Evolutionary conservation across 192 early-diverging fungal genomes (phyloP), one percentile per base, ranked within the genome.

Genomic region (Chytriomyces confervae): DNA sequence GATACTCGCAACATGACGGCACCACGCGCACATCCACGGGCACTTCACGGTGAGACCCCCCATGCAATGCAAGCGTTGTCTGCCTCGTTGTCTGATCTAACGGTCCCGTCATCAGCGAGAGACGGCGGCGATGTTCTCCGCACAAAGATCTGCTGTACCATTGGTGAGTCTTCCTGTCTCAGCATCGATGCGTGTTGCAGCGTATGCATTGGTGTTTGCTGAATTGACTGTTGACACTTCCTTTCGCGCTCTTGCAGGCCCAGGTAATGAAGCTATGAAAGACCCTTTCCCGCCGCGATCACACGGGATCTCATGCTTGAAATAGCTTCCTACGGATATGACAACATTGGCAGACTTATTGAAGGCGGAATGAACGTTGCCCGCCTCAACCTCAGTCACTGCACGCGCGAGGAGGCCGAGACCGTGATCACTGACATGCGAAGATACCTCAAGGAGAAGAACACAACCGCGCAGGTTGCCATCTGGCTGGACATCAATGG

Each of bases 401-500:
- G 83, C 70, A 80, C 82, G 16, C 85, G 86, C 10, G 89, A 88
- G 53, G 84, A 82, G 62, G 89, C 87, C 62, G 50, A 62, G 43
- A 50, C 85, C 51, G 83, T 87, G 67, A 87, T 90, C 61, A 61
- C 47, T 11, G 76, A 85, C 64, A 66, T 90, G 11, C 74, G 87
- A 5, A 44, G 47, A 11, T 81, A 81, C 72, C 75, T 85, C 63
- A 65, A 73, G 13, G 84, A 84, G 63, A 72, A 73, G 10, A 46
- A 79, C 18, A 70, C 27, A 61, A 79, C 80, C 16, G 83, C 84
- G n/a, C 77, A 89, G 50, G 86, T 90, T 53, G 89, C 82, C 11
- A 83, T 89, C 47, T 88, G 86, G 89, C 48, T 90, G 51, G 89
- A 90, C 69, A 85, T 87, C 77, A 90, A 90, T 71, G 89, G 89